These are phyloP conservation scores for Alternaria sp. DNA, from an alignment of 2,329 filamentous ascomycete species.

Conservation along the genomic window DNA sequence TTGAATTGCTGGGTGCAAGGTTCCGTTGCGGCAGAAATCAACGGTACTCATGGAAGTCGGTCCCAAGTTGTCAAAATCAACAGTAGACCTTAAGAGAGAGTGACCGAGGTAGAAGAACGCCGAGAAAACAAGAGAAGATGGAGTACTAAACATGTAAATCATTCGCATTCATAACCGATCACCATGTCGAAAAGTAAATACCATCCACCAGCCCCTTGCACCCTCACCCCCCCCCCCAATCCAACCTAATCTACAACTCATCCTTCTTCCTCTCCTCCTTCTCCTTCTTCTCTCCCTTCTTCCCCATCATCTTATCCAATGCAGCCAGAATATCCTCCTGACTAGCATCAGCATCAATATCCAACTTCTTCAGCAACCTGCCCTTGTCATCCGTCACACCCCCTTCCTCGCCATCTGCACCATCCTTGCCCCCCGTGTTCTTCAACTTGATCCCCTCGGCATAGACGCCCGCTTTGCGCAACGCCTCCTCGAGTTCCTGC, in stretches of 20 bases:
- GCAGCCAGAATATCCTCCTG: conserved; percentile 59
- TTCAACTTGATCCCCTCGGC: conserved; percentile 37
- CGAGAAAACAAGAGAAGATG: not conserved
- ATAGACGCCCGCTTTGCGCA: conserved; percentile 45
- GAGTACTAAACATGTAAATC: not conserved
- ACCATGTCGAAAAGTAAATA: not conserved
- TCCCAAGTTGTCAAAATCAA: no score
- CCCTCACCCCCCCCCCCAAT: no score
- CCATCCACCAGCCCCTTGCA: no score
- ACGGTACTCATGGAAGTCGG: no score
- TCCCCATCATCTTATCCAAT: conserved; percentile 52
- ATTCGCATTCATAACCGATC: not conserved
- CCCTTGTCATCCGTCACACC: conserved; percentile 19
- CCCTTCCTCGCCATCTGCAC: conserved; percentile 26
- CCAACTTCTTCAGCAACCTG: conserved; percentile 34
- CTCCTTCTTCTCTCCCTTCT: conserved; percentile 14
- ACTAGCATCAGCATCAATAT: conserved; percentile 39
- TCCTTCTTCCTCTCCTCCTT: conserved; percentile 15
- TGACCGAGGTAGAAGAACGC: not conserved
- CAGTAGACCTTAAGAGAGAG: no score
- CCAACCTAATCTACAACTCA: no score
- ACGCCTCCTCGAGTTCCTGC: conserved; percentile 42
- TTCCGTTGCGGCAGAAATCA: not conserved
- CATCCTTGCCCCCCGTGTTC: conserved; percentile 29
- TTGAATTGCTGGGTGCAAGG: not conserved